phyloP scores from a whole-genome alignment of 106 monocot genomes.

The Platanthera zijinensis region DNA sequence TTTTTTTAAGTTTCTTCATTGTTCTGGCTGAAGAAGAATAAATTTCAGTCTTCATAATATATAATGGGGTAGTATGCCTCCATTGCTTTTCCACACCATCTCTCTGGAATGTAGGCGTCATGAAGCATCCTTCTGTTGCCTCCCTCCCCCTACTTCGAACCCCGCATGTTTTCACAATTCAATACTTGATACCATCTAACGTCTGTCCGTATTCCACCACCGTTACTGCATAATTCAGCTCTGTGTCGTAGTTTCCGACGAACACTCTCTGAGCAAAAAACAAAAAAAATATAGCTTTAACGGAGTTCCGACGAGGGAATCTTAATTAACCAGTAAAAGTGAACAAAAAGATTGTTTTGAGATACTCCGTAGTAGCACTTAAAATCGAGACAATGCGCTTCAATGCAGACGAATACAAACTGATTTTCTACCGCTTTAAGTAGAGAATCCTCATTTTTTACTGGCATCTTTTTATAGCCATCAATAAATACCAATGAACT shows the following conservation, averaged over 20 bases:
- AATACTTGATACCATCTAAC: constrained; percentile 35
- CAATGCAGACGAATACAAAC: too few relatives aligned
- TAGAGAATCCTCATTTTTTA: too few relatives aligned
- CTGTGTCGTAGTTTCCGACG: constrained; percentile 25
- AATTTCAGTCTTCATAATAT: neutral
- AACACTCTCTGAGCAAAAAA: constrained; percentile 29
- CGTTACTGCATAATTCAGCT: constrained; percentile 39
- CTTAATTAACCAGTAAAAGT: neutral
- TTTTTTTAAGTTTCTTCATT: too few relatives aligned
- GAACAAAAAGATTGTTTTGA: too few relatives aligned
- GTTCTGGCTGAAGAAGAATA: too few relatives aligned
- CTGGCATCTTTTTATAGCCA: too few relatives aligned
- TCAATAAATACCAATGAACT: too few relatives aligned
- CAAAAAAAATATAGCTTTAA: neutral
- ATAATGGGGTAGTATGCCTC: constrained; percentile 46
- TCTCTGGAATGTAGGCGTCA: neutral
- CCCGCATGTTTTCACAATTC: constrained; percentile 72
- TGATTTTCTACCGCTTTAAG: too few relatives aligned
- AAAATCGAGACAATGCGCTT: too few relatives aligned
- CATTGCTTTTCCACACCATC: constrained; percentile 42
- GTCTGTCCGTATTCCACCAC: constrained; percentile 35
- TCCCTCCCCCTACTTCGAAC: constrained; percentile 44
- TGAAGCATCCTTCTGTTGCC: constrained; percentile 48
- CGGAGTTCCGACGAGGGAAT: too few relatives aligned
- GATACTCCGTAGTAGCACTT: too few relatives aligned